Conservation (phyloP, 495 filamentous ascomycete species). For the Podospora sp. region DNA sequence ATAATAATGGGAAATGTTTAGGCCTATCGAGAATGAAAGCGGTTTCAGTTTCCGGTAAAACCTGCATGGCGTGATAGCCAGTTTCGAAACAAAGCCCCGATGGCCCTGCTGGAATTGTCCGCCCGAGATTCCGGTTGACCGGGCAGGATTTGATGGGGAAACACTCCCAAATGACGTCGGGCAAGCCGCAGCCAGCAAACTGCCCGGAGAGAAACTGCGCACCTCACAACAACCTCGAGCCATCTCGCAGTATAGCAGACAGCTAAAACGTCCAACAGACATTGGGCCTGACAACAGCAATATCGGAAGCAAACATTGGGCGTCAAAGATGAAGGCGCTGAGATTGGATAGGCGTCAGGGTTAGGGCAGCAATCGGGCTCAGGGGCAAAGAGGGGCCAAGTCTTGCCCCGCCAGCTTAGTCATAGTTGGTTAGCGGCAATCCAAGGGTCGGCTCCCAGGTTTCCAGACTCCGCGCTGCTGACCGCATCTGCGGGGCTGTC, state of each 20-base stretch:
- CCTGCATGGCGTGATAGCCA: not conserved
- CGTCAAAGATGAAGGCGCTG: not conserved
- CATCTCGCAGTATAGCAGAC: not conserved
- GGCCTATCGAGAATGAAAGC: not conserved
- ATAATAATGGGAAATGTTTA: not conserved
- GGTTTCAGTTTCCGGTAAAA: not conserved
- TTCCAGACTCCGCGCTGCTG: slow-evolving; percentile 19
- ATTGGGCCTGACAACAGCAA: not conserved
- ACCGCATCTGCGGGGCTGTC: slow-evolving; percentile 25
- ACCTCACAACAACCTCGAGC: not conserved
- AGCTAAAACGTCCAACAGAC: not conserved
- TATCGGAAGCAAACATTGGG: not conserved
- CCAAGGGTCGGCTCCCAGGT: slow-evolving; percentile 2
- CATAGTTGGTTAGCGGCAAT: not conserved
- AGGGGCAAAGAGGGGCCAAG: not conserved
- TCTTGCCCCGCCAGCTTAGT: not conserved
- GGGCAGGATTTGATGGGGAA: not conserved
- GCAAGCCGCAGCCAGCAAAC: not conserved
- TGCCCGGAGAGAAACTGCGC: not conserved
- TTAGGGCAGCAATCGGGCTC: not conserved
- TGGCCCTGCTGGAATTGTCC: not conserved
- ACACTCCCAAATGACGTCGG: not conserved
- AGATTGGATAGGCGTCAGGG: not conserved
- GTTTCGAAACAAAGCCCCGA: not conserved
- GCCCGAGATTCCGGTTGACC: not conserved